Conservation (phyloP, 768 basidiomycete genomes). For the Dioszegia crocea region DNA sequence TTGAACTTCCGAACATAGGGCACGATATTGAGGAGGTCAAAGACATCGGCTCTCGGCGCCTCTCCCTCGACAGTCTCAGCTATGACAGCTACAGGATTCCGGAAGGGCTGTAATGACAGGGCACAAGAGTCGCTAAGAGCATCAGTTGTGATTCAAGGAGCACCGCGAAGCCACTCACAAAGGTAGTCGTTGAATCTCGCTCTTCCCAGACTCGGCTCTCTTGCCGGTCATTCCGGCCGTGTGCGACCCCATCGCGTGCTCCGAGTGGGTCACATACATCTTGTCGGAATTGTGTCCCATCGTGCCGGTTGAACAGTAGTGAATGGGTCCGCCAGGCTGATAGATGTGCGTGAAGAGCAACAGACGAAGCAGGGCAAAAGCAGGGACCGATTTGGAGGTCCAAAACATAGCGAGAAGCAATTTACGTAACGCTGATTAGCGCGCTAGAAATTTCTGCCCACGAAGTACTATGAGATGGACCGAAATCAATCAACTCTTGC, state of each 20-base stretch:
- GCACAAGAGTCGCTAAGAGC: conserved; percentile 69
- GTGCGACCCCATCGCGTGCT: conserved; percentile 45
- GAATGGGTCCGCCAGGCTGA: neutral
- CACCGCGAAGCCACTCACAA: conserved; percentile 29
- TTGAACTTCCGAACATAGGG: conserved; percentile 73
- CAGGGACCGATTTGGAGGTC: too few relatives aligned
- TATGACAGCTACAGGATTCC: conserved; percentile 75
- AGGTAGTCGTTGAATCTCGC: conserved; percentile 45
- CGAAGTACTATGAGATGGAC: neutral
- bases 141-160: neutral
- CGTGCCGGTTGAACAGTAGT: neutral
- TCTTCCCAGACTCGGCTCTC: conserved; percentile 30
- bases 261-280: conserved; percentile 50
- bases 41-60: conserved; percentile 65
- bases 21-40: conserved; percentile 86
- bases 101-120: conserved; percentile 82
- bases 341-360: neutral
- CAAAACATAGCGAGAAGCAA: too few relatives aligned
- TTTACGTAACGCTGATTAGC: conserved; percentile 7
- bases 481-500: too few relatives aligned
- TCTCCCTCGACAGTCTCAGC: conserved; percentile 54
- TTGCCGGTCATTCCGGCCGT: conserved; percentile 45
- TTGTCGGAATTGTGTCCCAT: conserved; percentile 50
- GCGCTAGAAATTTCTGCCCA: too few relatives aligned
- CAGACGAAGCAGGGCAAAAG: neutral